Evolutionary conservation across 164 flowering plant genomes (phyloP).

Genomic region (Piper betle): DNA sequence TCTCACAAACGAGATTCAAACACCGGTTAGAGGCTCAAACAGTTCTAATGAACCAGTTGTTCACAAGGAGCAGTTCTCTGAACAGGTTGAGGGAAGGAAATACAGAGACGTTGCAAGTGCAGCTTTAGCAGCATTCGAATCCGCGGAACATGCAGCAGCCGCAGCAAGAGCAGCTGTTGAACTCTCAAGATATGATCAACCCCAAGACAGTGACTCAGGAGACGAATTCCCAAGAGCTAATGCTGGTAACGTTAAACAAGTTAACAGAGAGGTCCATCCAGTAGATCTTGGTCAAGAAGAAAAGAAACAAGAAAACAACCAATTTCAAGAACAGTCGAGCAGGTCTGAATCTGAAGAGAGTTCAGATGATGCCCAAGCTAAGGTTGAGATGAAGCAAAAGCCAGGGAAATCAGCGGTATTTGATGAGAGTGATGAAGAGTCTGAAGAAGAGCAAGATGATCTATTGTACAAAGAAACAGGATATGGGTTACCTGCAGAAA

Average conservation of each 20-base stretch:
- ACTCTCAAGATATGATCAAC: conserved; percentile 37
- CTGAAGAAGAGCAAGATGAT: not conserved
- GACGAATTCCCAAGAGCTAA: not conserved
- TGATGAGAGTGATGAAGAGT: conserved; percentile 27
- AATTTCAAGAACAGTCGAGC: not conserved
- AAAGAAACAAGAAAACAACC: not conserved
- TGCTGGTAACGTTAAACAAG: not conserved
- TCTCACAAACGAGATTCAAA: not conserved
- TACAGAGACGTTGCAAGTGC: conserved; percentile 65
- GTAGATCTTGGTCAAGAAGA: not conserved
- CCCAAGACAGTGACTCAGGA: not conserved
- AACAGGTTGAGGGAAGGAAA: conserved; percentile 6
- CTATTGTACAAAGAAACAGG: not conserved
- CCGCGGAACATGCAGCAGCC: conserved; percentile 67
- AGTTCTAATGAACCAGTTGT: not conserved
- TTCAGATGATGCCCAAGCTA: not conserved
- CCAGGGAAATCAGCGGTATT: conserved; percentile 16
- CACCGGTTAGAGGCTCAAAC: no score
- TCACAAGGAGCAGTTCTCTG: conserved; percentile 2
- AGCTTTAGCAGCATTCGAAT: conserved; percentile 83
- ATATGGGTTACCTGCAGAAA: not conserved
- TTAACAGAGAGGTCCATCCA: not conserved
- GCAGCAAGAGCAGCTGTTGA: conserved; percentile 81
- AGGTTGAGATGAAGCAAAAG: not conserved
- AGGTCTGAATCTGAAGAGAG: not conserved